These are phyloP conservation scores for Raffaelea ambrosiae DNA, from an alignment of 2,329 filamentous ascomycete species.

Conservation along the genomic window DNA sequence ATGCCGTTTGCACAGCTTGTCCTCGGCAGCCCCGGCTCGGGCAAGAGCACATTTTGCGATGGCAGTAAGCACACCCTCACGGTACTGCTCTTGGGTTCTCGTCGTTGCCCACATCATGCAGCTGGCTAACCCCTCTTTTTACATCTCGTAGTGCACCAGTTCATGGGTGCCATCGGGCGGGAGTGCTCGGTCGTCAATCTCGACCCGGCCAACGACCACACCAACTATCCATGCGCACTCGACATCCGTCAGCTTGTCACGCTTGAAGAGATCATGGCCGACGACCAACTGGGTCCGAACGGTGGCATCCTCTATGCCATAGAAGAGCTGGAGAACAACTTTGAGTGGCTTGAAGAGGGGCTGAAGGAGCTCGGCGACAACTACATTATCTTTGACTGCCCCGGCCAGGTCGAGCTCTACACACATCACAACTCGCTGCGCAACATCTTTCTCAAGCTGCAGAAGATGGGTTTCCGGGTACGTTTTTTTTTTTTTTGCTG, in stretches of 20 bases:
- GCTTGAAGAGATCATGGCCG: constrained; percentile 89
- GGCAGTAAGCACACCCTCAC: constrained; percentile 51
- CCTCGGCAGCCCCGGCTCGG: constrained; percentile 87
- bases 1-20: constrained; percentile 70
- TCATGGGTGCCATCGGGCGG: constrained; percentile 88
- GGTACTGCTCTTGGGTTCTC: not conserved
- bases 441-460: constrained; percentile 83
- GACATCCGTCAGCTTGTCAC: constrained; percentile 86
- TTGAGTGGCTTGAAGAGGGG: constrained; percentile 81
- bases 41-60: constrained; percentile 98
- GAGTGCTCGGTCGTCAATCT: constrained; percentile 95
- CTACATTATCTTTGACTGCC: constrained; percentile 92
- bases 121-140: not conserved
- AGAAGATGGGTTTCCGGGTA: constrained; percentile 89
- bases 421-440: constrained; percentile 89
- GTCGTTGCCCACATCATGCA: not conserved
- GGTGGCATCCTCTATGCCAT: constrained; percentile 88
- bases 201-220: constrained; percentile 92
- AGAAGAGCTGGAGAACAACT: constrained; percentile 89
- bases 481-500: not conserved
- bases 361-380: constrained; percentile 77
- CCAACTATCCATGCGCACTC: constrained; percentile 78
- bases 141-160: constrained; percentile 68
- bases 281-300: constrained; percentile 84
- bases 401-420: constrained; percentile 93